Evolutionary conservation across 192 early-diverging fungal species (phyloP), one percentile per base, ranked within the genome.

Genomic region (Backusella liffmaniae): DNA sequence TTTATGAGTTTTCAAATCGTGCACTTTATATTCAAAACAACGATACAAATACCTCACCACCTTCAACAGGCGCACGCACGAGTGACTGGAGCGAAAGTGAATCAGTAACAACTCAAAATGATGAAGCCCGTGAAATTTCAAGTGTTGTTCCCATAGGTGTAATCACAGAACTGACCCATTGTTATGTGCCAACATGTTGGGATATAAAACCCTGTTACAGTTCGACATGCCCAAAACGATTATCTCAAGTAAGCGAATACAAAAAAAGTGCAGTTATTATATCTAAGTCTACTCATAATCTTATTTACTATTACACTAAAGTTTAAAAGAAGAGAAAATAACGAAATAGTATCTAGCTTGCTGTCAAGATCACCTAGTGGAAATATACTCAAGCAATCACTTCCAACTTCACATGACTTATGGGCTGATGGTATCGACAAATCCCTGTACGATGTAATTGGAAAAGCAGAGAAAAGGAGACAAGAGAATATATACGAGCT

Each of bases 181-280:
- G 97, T 81, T 99, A 98, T 82, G 96, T 96, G 23, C 93, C 96
- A 0, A 98, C 95, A 0, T 99, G 97, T 79, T 88, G 90, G 0
- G 83, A 83, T 29, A 91, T 89, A 41, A 88, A 87, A 72, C 85
- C 93, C 4, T 99, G 96, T 80, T 99, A 99, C 84, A 96, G 94
- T 75, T 88, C 94, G 16, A 87, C 91, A 1, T 98, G 97, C 71
- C 96, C 96, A 10, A 82, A 93, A 21, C 85, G 94, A 71, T 77
- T 91, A 69, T 88, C 89, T 70, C 89, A 94, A 85, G 90, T 88
- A 73, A 67, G 32, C 13, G 15, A 62, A 62, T 62, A 62, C 26
- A 39, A 39, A 39, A 39, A 62, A 62, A 4, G 26, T 12, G 56
- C 23, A 26, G 7, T 29, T 37, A 30, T 69, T 32, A 29, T 26